A percentile compares a stretch with the other conserved stretches of the same genome.
These are phyloP conservation scores for Echium plantagineum DNA, from an alignment of 257 asterid species.

Conservation along the genomic window DNA sequence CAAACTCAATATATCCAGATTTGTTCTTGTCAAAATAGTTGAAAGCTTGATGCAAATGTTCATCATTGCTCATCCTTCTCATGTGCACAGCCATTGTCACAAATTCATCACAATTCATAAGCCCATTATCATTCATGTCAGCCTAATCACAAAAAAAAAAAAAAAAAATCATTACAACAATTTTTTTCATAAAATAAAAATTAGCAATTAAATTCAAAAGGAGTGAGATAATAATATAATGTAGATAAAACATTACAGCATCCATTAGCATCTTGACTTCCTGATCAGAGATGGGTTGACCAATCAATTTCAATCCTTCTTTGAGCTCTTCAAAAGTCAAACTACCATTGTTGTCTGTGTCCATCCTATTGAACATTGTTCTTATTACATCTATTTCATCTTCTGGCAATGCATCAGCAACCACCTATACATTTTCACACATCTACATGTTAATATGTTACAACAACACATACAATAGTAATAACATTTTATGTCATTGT, in stretches of 20 bases:
- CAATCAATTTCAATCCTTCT: slow-evolving; percentile 51
- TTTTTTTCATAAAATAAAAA: no score
- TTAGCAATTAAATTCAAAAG: not conserved
- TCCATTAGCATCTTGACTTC: slow-evolving; percentile 60
- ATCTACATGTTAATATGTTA: no score
- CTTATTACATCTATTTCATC: slow-evolving; percentile 52
- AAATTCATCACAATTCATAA: slow-evolving; percentile 59
- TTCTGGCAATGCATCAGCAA: slow-evolving; percentile 63
- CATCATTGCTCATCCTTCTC: slow-evolving; percentile 48
- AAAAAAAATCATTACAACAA: not conserved
- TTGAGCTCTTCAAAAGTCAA: slow-evolving; percentile 59
- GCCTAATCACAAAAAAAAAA: slow-evolving; percentile 20
- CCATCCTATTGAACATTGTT: slow-evolving; percentile 64
- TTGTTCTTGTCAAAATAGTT: slow-evolving; percentile 47
- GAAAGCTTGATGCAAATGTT: slow-evolving; percentile 50
- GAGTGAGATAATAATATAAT: no score
- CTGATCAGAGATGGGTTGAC: slow-evolving; percentile 49
- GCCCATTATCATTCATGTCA: slow-evolving; percentile 63
- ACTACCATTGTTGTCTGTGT: slow-evolving; percentile 71
- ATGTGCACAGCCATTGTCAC: slow-evolving; percentile 64
- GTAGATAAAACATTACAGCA: slow-evolving; percentile 39
- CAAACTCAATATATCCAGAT: slow-evolving; percentile 68
- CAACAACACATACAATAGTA: no score
- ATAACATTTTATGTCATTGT: not conserved
- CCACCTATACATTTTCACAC: slow-evolving; percentile 34